A percentile compares a stretch with the other conserved stretches of the same genome.
Evolutionary conservation across 1,284 basidiomycete genomes (phyloP).

Genomic region (Marasmius oreades): DNA sequence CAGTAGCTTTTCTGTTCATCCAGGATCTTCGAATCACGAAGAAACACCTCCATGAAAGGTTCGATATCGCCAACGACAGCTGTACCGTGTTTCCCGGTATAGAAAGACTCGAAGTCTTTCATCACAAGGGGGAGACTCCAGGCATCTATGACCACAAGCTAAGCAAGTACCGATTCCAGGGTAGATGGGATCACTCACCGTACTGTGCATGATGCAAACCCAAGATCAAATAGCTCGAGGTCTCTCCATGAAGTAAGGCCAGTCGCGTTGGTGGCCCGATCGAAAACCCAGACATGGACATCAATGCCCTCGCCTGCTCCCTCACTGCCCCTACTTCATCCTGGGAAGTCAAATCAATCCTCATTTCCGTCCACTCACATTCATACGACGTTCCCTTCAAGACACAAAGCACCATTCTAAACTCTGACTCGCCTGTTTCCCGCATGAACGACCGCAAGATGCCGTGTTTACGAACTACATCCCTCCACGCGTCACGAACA

Average conservation of each 20-base stretch:
- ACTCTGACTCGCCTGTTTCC: constrained; percentile 1
- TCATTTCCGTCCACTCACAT: constrained; percentile 30
- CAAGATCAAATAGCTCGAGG: constrained; percentile 33
- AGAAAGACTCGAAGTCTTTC: constrained; percentile 36
- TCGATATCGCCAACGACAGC: constrained; percentile 27
- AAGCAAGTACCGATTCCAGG: neutral
- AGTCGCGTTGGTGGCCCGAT: constrained; percentile 31
- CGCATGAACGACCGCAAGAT: constrained; percentile 2
- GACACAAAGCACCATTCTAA: neutral
- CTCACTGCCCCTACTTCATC: constrained; percentile 18
- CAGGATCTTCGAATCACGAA: constrained; percentile 21
- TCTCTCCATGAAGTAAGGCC: constrained; percentile 27
- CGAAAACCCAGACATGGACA: constrained; percentile 32
- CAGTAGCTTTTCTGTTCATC: constrained; percentile 39
- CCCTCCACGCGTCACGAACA: neutral
- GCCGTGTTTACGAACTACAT: neutral
- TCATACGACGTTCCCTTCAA: neutral
- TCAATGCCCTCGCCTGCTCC: constrained; percentile 29
- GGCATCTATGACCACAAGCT: constrained; percentile 24
- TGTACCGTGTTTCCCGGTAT: constrained; percentile 24
- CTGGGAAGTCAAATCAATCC: constrained; percentile 14
- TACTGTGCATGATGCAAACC: constrained; percentile 51
- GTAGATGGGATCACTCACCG: constrained; percentile 15
- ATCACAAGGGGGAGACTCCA: constrained; percentile 44
- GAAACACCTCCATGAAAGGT: constrained; percentile 29